Evolutionary conservation across 257 asterid species (phyloP), one percentile per base, ranked within the genome.

Genomic region (Solanum microdontum): DNA sequence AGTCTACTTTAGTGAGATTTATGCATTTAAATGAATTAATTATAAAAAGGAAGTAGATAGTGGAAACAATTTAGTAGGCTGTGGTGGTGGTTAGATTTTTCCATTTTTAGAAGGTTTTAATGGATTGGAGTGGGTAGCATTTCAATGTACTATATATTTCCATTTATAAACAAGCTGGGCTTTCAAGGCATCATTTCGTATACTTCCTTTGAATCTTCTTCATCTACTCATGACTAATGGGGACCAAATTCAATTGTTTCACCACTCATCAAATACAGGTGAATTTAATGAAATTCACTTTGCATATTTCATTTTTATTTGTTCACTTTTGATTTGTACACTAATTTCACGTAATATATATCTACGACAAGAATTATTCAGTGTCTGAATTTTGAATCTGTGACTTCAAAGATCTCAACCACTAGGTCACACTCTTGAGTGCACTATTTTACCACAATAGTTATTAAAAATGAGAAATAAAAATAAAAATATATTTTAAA

Each of bases 61-160:
- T 76, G 75, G 21, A 58, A 77, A 21, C 28, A 24, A 58, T 64
- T 51, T 30, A 13, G 17, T 62, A 43, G 33, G 83, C 9, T 87
- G 87, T 87, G 90, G 91, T 87, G 89, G 90, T 91, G 90, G 94
- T 92, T 93, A 88, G 85, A 86, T 87, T 4, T 89, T 91, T 90
- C 93, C 85, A 4, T 82, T 43, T 75, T 72, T 79, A 85, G 98
- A 90, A 92, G 90, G 87, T 77, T 84, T 33, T 83, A 84, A 89
- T 89, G 89, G 93, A 86, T 89, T 89, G 26, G 86, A 87, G 87
- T 72, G 40, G 12, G 83, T 82, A 77, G 33, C 55, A 69, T 88
- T 89, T 91, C 86, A 91, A 90, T 90, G 91, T 88, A 85, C 87
- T 76, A 86, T 34, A 34, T 6, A 36, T 93, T 91, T 60, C 93